These are phyloP conservation scores for Trypanosoma conorhini DNA, from an alignment of 208 protist genomes.

Conservation along the genomic window DNA sequence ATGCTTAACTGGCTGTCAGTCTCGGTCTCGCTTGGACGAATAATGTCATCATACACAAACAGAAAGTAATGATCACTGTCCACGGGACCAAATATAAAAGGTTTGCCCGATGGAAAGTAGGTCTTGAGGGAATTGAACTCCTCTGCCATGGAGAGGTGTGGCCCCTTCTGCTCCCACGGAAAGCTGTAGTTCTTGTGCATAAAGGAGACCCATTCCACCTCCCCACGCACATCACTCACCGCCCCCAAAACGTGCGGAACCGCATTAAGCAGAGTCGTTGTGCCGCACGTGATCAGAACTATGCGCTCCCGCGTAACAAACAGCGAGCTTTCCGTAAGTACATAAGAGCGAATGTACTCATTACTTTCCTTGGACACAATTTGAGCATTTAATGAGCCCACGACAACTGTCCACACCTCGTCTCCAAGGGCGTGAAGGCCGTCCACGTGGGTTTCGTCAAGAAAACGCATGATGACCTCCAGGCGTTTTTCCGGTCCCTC, in stretches of 20 bases:
- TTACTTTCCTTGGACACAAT: constrained; percentile 86
- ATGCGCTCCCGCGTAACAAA: constrained; percentile 93
- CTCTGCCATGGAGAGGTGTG: constrained; percentile 79
- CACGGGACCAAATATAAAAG: constrained; percentile 91
- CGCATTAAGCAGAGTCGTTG: constrained; percentile 91
- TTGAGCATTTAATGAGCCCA: constrained; percentile 79
- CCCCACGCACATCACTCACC: constrained; percentile 72
- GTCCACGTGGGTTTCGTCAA: constrained; percentile 64
- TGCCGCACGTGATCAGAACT: constrained; percentile 95
- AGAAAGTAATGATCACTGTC: constrained; percentile 94
- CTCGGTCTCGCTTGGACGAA: constrained; percentile 55
- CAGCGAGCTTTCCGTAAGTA: constrained; percentile 93
- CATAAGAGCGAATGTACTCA: constrained; percentile 89
- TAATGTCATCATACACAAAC: constrained; percentile 90
- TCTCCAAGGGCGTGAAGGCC: constrained; percentile 74
- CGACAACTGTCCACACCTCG: constrained; percentile 62
- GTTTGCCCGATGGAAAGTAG: constrained; percentile 79
- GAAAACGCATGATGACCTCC: constrained; percentile 80
- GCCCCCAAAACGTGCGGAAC: constrained; percentile 81
- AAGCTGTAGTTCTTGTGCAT: constrained; percentile 95
- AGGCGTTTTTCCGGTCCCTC: constrained; percentile 93
- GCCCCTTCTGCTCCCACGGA: constrained; percentile 89
- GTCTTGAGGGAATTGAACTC: constrained; percentile 80
- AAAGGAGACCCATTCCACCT: constrained; percentile 90
- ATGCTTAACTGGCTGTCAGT: constrained; percentile 86